Conservation (phyloP, 176 grass and related monocot species). For the Zoysia japonica region DNA sequence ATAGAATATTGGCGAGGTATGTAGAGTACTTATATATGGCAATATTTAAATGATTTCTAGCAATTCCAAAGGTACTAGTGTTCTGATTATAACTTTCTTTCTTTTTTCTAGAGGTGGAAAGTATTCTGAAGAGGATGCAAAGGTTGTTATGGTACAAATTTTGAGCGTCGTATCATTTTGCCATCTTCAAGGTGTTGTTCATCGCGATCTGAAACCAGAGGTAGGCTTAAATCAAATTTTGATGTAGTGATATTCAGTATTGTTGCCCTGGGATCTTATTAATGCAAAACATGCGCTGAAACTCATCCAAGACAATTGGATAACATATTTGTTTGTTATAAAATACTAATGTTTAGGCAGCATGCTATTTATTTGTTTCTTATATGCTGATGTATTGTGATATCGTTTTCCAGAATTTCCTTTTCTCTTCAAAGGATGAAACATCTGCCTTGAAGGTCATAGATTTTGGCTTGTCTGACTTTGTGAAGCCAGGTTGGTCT, state of each 20-base stretch:
- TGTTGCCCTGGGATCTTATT: conserved; percentile 11
- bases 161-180: conserved; percentile 92
- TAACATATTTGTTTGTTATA: conserved; percentile 27
- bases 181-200: conserved; percentile 99
- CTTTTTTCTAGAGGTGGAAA: conserved; percentile 77
- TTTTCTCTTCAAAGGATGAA: conserved; percentile 84
- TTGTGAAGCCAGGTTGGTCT: conserved; percentile 93
- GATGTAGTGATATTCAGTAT: neutral
- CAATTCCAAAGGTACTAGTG: conserved; percentile 7
- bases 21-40: neutral
- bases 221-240: conserved; percentile 44
- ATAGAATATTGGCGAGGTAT: conserved; percentile 93
- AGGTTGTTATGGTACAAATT: conserved; percentile 88
- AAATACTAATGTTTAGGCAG: conserved; percentile 12
- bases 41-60: conserved; percentile 15
- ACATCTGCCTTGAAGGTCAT: conserved; percentile 89
- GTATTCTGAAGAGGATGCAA: conserved; percentile 99
- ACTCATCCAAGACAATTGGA: conserved; percentile 7
- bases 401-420: conserved; percentile 77
- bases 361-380: conserved; percentile 4
- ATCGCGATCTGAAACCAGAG: conserved; percentile 97
- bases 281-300: neutral
- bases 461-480: conserved; percentile 99
- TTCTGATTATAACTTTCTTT: conserved; percentile 24
- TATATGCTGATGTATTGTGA: conserved; percentile 30